Evolutionary conservation across 192 early-diverging fungal species (phyloP).

Genomic region (Oehlia diaphana): DNA sequence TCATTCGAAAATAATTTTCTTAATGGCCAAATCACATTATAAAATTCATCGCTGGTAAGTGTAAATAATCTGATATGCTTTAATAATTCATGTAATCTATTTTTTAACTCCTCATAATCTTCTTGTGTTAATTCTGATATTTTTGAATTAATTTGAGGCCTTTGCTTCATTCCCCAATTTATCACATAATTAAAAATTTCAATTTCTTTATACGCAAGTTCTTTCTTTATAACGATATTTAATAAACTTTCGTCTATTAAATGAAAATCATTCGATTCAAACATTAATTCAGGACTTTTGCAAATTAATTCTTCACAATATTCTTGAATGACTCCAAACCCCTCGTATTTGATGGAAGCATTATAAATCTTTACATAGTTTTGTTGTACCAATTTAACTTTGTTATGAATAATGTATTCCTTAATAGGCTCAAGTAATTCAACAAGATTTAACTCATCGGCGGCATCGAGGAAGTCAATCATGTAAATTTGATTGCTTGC

Average conservation of each 20-base stretch:
- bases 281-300: neutral
- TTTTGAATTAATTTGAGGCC: neutral
- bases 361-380: neutral
- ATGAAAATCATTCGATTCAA: constrained; percentile 9
- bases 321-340: neutral
- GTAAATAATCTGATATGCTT: neutral
- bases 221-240: neutral
- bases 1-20: neutral
- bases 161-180: neutral
- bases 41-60: neutral
- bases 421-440: neutral
- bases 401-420: neutral
- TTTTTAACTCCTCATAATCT: neutral
- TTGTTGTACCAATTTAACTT: neutral
- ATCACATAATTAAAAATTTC: neutral
- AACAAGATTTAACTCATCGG: neutral
- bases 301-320: neutral
- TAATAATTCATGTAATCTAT: neutral
- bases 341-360: neutral
- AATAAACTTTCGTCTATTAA: neutral
- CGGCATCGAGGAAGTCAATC: neutral
- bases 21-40: constrained; percentile 1
- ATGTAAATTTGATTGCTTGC: neutral
- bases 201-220: neutral
- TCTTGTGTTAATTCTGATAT: neutral